Evolutionary conservation across 2,329 filamentous ascomycete genomes (phyloP), one percentile per base, ranked within the genome.

Genomic region (Diplodia scrobiculata): DNA sequence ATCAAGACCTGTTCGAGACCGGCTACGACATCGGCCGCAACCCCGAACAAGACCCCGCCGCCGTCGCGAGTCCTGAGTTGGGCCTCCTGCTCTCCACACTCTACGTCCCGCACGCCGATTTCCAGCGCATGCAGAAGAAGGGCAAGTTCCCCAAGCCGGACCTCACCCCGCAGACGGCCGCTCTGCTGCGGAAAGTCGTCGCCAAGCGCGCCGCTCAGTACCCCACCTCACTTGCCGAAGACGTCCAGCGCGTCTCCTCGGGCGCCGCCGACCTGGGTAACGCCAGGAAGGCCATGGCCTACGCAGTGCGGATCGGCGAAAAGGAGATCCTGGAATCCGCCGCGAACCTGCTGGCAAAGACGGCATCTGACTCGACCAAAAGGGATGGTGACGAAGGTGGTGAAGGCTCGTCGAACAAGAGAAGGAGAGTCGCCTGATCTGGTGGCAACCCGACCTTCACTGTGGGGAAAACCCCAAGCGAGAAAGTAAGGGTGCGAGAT

Each of bases 251-350:
- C 9, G 41, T 71, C 67, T 25, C 27, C 17, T n/a, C 62, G 36
- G 19, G 47, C 32, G 36, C 53, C 7, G 19, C 54, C 36, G 55
- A 38, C 4, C 47, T 62, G 17, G 25, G 7, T 19, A 25, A 60
- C 10, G 5, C 34, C 14, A 73, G 74, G 66, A 70, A 75, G 74
- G 68, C 72, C 68, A 90, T 90, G 87, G 90, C 90, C 0, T 72
- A 87, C 25, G 79, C 84, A 60, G 89, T 92, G 41, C 84, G 91
- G 67, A 77, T 88, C 2, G 91, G 90, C 14, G 91, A 94, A 77
- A 92, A 92, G 75, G 82, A 83, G 70, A 80, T 93, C 5, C 73
- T 92, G 27, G 77, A 81, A 65, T 82, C 86, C 71, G 81, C 87
- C 1, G 80, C 84, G 67, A 70, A 19, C 36, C 73, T 71, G 67